Evolutionary conservation across 2,329 filamentous ascomycete genomes (phyloP).

Genomic region (Trichoderma guizhouense): DNA sequence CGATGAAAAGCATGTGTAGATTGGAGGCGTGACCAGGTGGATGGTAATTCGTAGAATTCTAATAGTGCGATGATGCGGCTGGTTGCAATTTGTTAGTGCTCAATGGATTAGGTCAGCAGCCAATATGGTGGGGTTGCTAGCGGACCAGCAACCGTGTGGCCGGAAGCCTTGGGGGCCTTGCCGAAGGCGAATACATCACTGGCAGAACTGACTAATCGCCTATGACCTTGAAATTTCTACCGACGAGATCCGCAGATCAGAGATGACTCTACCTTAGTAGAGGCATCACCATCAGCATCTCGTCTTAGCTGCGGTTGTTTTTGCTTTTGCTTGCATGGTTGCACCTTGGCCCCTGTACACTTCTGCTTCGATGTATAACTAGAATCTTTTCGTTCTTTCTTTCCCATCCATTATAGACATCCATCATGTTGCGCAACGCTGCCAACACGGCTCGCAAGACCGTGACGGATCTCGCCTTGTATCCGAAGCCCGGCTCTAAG

Average conservation of each 20-base stretch:
- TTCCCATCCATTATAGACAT: background rate
- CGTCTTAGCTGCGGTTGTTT: background rate
- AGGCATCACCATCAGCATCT: background rate
- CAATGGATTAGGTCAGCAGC: slow-evolving; percentile 14
- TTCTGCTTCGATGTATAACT: slow-evolving; percentile 10
- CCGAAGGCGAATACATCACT: background rate
- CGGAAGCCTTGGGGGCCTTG: slow-evolving; percentile 2
- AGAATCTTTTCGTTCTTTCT: background rate
- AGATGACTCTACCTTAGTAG: background rate
- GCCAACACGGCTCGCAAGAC: slow-evolving; percentile 55
- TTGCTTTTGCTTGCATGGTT: background rate
- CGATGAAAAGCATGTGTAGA: slow-evolving; percentile 8
- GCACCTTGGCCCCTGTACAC: background rate
- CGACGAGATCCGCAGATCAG: background rate
- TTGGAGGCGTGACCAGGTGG: slow-evolving; percentile 18
- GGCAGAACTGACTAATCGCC: slow-evolving; percentile 6
- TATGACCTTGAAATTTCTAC: slow-evolving; percentile 7
- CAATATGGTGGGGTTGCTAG: slow-evolving; percentile 17
- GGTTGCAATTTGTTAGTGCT: slow-evolving; percentile 20
- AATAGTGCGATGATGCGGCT: slow-evolving; percentile 17
- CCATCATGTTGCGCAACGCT: slow-evolving; percentile 51
- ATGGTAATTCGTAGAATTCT: slow-evolving; percentile 18
- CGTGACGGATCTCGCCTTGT: slow-evolving; percentile 71
- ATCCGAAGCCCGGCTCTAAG: slow-evolving; percentile 76
- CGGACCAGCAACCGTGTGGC: slow-evolving; percentile 10